Conservation (phyloP, 345 rosid genomes). For the Salix suchowensis region DNA sequence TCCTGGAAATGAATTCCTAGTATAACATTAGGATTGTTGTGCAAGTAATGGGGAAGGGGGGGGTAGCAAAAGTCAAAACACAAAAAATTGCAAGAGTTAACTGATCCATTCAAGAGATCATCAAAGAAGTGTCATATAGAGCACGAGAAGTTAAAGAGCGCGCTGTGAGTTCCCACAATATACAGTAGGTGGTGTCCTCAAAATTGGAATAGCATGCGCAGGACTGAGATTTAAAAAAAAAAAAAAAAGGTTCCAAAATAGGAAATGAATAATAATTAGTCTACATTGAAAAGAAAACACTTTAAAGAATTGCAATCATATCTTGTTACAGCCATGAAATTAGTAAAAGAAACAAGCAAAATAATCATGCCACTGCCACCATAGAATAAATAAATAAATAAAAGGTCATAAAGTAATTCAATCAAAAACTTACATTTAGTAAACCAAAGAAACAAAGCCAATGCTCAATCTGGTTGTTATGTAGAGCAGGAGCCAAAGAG, state of each 20-base stretch:
- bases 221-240: background rate
- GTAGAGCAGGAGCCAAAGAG: background rate
- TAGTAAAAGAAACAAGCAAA: constrained; percentile 34
- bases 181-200: no score
- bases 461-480: background rate
- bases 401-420: constrained; percentile 32
- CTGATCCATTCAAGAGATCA: constrained; percentile 12
- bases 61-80: background rate
- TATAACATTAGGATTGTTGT: constrained; percentile 20
- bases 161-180: no score
- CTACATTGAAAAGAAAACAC: constrained; percentile 1
- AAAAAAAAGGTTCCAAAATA: background rate
- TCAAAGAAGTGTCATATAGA: background rate
- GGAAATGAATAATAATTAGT: background rate
- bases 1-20: constrained; percentile 51
- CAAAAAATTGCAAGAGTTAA: background rate
- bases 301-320: constrained; percentile 30
- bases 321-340: constrained; percentile 27
- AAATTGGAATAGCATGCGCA: no score
- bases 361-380: constrained; percentile 36
- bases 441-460: constrained; percentile 28
- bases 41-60: background rate
- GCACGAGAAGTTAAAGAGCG: background rate
- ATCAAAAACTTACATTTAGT: constrained; percentile 22
- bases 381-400: background rate